Evolutionary conservation across 2,329 filamentous ascomycete genomes (phyloP).

Genomic region (Helotiales sp.): DNA sequence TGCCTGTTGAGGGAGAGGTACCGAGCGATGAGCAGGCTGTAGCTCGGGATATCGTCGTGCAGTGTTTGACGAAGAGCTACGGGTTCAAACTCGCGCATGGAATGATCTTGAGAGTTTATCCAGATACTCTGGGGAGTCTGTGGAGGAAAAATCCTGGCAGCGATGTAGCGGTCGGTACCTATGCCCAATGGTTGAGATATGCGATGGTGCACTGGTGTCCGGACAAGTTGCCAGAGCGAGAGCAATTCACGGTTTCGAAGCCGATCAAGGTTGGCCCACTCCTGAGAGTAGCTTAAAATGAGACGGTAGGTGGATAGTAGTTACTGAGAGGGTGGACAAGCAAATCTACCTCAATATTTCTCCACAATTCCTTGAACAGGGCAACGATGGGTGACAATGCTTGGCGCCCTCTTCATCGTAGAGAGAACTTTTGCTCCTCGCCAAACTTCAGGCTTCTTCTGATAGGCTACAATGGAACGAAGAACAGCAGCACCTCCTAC

Average conservation of each 20-base stretch:
- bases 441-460: too few species aligned
- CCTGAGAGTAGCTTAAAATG: neutral
- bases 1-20: slow-evolving; percentile 47
- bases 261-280: slow-evolving; percentile 6
- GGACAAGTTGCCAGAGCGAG: slow-evolving; percentile 45
- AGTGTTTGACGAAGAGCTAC: slow-evolving; percentile 55
- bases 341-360: too few species aligned
- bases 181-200: slow-evolving; percentile 59
- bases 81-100: slow-evolving; percentile 62
- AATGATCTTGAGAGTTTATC: slow-evolving; percentile 54
- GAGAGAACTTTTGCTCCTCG: too few species aligned
- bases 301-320: too few species aligned
- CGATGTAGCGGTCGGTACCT: slow-evolving; percentile 56
- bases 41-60: slow-evolving; percentile 57
- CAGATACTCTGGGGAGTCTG: slow-evolving; percentile 56
- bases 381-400: too few species aligned
- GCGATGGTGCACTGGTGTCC: slow-evolving; percentile 55
- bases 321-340: too few species aligned
- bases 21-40: slow-evolving; percentile 53
- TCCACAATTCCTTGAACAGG: too few species aligned
- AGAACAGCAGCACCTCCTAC: too few species aligned
- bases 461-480: too few species aligned
- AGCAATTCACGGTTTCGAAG: slow-evolving; percentile 1
- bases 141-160: slow-evolving; percentile 57
- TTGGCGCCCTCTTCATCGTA: too few species aligned